phyloP scores from a whole-genome alignment of 176 grass and related monocot genomes.

The Paspalum notatum region DNA sequence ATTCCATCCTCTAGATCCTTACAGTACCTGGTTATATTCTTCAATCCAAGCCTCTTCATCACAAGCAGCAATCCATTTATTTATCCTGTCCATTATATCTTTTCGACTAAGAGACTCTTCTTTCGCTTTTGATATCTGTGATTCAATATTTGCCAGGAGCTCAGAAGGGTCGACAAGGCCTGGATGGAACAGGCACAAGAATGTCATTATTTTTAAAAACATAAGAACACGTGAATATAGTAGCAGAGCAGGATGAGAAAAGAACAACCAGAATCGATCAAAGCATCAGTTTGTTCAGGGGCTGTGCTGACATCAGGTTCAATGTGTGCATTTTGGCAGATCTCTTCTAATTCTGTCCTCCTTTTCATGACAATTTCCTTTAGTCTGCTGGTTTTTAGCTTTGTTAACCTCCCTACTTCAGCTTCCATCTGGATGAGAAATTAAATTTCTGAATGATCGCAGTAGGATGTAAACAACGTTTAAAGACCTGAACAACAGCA shows the following conservation, averaged over 20 bases:
- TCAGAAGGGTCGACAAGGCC: constrained; percentile 84
- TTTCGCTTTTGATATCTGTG: constrained; percentile 82
- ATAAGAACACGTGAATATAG: neutral
- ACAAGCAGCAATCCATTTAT: constrained; percentile 91
- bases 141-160: constrained; percentile 81
- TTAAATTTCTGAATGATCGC: constrained; percentile 7
- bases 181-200: constrained; percentile 43
- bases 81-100: constrained; percentile 96
- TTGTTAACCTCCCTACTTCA: constrained; percentile 81
- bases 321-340: constrained; percentile 80
- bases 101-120: constrained; percentile 85
- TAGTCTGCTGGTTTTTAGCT: constrained; percentile 81
- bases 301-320: constrained; percentile 86
- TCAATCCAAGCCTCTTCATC: constrained; percentile 96
- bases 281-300: constrained; percentile 74
- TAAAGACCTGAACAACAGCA: constrained; percentile 23
- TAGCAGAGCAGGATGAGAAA: constrained; percentile 35
- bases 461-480: neutral
- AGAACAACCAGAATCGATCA: constrained; percentile 82
- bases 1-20: constrained; percentile 18
- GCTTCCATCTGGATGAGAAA: constrained; percentile 61
- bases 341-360: constrained; percentile 88
- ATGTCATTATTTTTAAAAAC: constrained; percentile 21
- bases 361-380: constrained; percentile 84
- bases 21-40: constrained; percentile 91